Percentiles rank a stretch among this genome's conserved stretches.
Conservation (phyloP, 2,329 filamentous ascomycete genomes). For the Orbilia oligospora region DNA sequence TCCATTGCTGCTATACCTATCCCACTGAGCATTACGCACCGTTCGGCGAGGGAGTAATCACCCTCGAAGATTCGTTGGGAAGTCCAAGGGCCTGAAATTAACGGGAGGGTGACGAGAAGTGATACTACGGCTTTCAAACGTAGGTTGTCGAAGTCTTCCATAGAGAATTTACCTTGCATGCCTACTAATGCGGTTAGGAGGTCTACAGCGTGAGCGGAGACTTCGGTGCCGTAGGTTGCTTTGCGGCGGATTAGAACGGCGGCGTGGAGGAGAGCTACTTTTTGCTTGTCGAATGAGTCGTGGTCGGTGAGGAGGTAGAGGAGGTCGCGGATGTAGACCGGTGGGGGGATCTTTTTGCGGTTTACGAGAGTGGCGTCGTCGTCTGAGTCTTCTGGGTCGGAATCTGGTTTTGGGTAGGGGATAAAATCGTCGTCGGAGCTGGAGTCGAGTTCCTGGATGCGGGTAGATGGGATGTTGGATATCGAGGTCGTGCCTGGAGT, state of each 20-base stretch:
- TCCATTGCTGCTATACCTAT: conserved; percentile 87
- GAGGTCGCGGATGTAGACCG: conserved; percentile 91
- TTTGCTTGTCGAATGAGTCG: conserved; percentile 87
- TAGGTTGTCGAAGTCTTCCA: conserved; percentile 81
- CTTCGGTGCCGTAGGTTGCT: conserved; percentile 87
- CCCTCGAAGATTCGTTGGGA: conserved; percentile 88
- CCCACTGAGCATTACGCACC: conserved; percentile 83
- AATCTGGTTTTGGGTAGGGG: conserved; percentile 87
- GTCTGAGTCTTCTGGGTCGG: conserved; percentile 90
- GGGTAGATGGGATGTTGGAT: conserved; percentile 69
- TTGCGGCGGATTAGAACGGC: conserved; percentile 88
- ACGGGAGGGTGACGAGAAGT: conserved; percentile 81
- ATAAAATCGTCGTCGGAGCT: conserved; percentile 76
- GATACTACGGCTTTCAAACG: conserved; percentile 86
- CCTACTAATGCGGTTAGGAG: conserved; percentile 82
- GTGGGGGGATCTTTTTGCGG: conserved; percentile 83
- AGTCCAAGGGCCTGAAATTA: conserved; percentile 85
- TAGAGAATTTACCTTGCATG: conserved; percentile 86
- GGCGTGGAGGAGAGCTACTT: conserved; percentile 82
- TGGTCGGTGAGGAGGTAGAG: conserved; percentile 83
- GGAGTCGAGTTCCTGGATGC: conserved; percentile 76
- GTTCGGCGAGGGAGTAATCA: conserved; percentile 89
- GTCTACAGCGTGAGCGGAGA: conserved; percentile 85
- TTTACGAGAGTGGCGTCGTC: conserved; percentile 91
- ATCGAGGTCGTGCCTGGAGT: neutral